phyloP scores from a whole-genome alignment of 2,329 filamentous ascomycete species.

The Ilyonectria robusta region DNA sequence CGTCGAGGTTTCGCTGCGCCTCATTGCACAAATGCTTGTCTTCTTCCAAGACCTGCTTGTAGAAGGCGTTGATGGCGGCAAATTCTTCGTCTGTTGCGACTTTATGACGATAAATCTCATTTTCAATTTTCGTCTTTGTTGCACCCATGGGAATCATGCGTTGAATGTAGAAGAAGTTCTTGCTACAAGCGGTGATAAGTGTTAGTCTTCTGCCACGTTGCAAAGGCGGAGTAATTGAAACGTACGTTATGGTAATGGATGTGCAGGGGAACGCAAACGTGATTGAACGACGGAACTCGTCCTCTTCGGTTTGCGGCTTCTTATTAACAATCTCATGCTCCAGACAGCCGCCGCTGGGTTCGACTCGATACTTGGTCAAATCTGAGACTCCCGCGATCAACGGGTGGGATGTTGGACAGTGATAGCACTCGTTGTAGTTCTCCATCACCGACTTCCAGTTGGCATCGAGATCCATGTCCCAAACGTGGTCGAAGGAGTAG shows the following conservation, averaged over 20 bases:
- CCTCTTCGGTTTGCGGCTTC: constrained; percentile 60
- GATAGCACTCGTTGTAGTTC: constrained; percentile 77
- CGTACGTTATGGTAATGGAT: constrained; percentile 65
- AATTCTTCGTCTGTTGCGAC: constrained; percentile 70
- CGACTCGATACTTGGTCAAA: constrained; percentile 66
- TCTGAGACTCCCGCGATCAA: constrained; percentile 69
- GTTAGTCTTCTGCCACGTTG: background rate
- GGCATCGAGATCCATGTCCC: constrained; percentile 68
- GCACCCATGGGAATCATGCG: constrained; percentile 70
- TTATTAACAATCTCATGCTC: constrained; percentile 61
- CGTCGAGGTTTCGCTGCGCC: constrained; percentile 72
- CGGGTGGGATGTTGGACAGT: constrained; percentile 71
- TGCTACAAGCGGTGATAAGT: constrained; percentile 49
- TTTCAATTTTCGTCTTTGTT: constrained; percentile 67
- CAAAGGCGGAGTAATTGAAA: constrained; percentile 1
- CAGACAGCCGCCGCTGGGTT: constrained; percentile 62
- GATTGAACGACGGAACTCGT: constrained; percentile 59
- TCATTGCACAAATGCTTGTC: constrained; percentile 74
- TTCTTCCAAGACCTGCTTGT: constrained; percentile 74
- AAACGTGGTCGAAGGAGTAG: constrained; percentile 70
- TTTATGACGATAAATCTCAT: constrained; percentile 74
- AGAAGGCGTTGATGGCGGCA: constrained; percentile 68
- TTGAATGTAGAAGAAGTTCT: constrained; percentile 75
- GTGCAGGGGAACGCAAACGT: constrained; percentile 65
- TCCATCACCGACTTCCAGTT: constrained; percentile 74